Conservation (phyloP, 495 filamentous ascomycete genomes). For the Tricharina praecox region DNA sequence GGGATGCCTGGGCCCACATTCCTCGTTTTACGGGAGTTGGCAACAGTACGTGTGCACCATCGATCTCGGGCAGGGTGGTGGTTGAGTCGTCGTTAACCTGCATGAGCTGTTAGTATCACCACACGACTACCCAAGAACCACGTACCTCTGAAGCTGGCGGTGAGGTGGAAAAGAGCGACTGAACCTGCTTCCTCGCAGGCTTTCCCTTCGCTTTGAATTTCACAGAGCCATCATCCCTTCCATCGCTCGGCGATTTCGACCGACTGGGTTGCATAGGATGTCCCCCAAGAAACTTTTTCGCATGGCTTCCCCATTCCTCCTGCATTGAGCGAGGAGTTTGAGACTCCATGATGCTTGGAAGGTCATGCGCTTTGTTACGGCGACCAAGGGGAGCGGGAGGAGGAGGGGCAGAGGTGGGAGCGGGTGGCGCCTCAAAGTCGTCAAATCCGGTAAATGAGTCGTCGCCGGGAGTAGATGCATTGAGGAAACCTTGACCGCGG, state of each 20-base stretch:
- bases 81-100: too few species aligned
- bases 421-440: not conserved
- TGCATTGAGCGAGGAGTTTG: slow-evolving; percentile 1
- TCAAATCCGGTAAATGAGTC: not conserved
- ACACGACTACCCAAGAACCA: too few species aligned
- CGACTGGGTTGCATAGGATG: too few species aligned
- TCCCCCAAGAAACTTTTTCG: too few species aligned
- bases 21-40: not conserved
- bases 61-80: not conserved
- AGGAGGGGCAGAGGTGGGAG: not conserved
- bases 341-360: slow-evolving; percentile 3
- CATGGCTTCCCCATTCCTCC: not conserved
- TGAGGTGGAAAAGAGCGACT: not conserved
- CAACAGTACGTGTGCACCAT: not conserved
- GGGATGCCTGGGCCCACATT: not conserved
- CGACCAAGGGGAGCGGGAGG: not conserved
- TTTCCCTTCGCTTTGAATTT: not conserved
- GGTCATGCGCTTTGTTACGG: not conserved
- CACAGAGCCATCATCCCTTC: not conserved
- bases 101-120: too few species aligned
- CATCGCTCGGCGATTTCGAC: not conserved
- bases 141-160: slow-evolving; percentile 1
- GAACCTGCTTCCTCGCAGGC: not conserved
- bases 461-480: slow-evolving; percentile 1
- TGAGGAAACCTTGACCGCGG: not conserved